A percentile compares a stretch with the other conserved stretches of the same genome.
phyloP scores from a whole-genome alignment of 2,329 filamentous ascomycete species.

The Didymella glomerata region DNA sequence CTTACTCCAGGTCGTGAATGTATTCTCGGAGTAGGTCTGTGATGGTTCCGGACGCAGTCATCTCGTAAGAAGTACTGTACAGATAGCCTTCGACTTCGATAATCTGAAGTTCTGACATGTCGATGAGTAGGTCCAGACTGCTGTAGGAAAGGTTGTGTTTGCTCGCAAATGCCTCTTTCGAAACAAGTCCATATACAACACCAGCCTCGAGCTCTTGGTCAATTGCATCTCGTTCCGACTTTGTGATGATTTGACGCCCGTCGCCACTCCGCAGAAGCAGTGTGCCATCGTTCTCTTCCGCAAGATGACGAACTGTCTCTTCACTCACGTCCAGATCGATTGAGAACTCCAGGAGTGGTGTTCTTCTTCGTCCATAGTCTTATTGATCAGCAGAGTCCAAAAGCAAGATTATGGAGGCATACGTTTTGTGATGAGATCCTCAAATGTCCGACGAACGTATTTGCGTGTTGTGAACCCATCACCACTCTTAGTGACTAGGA shows the following conservation, averaged over 20 bases:
- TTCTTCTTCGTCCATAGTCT: constrained; percentile 13
- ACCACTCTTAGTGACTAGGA: constrained; percentile 36
- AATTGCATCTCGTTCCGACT: constrained; percentile 32
- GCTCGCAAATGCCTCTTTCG: constrained; percentile 29
- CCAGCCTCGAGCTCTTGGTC: constrained; percentile 19
- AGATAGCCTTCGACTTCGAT: constrained; percentile 30
- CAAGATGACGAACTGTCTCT: constrained; percentile 32
- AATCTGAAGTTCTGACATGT: constrained; percentile 22
- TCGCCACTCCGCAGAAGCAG: constrained; percentile 39
- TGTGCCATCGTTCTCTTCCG: constrained; percentile 23
- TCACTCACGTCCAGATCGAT: constrained; percentile 33
- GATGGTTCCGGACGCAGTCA: constrained; percentile 18
- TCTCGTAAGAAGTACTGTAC: constrained; percentile 29
- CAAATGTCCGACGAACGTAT: constrained; percentile 32
- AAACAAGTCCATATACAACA: constrained; percentile 24
- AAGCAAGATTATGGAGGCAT: neutral
- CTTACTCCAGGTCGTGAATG: constrained; percentile 29
- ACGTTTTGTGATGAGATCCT: constrained; percentile 31
- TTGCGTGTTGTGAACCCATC: constrained; percentile 40
- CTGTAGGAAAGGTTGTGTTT: constrained; percentile 35
- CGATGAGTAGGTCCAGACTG: constrained; percentile 34
- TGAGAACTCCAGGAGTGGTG: neutral
- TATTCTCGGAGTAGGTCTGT: constrained; percentile 20
- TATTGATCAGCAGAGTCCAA: constrained; percentile 5
- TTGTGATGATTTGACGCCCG: constrained; percentile 34